Base-by-base conservation (phyloP, 2,329 filamentous ascomycete species). In the Myriosclerotinia scirpicola region DNA sequence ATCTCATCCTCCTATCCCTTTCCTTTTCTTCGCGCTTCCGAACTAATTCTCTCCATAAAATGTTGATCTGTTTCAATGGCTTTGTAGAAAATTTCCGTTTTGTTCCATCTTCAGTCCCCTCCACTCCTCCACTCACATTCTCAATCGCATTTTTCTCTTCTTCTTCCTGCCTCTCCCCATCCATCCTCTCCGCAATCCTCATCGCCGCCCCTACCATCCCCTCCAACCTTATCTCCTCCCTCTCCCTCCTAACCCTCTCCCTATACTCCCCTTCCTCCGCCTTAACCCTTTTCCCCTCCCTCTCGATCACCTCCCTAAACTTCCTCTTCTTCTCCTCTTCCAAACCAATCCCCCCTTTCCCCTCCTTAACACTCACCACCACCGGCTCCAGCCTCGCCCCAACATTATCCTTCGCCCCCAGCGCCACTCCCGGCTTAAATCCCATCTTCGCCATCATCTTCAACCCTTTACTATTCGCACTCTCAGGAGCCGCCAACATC, bases 401-500 rank as follows among this genome's bases (percentile, higher is more conserved):
- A n/a, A 75, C 69, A 36, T 79, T 78, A 11, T 79, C 79, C n/a
- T 82, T 80, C 72, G 85, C 87, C 1, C 95, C 95, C 3, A 98
- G 81, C 0, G 87, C 84, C 46, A 86, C 87, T 34, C 93, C 93
- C 26, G 86, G 82, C 67, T 87, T 89, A 80, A 96, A 99, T 0
- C 95, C 95, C 83, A 99, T 91, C 78, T 92, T 94, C 30, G 92
- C 90, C 93, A 99, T 97, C 92, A 99, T 97, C 71, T 91, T 87
- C 69, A 96, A 87, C 1, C 94, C 95, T 76, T 97, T 98, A 80
- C 89, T 96, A 73, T 84, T 85, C 60, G 86, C 83, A 20, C 84
- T 70, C 20, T 78, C 77, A 7, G 81, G 78, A 50, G 79, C 76
- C 26, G 88, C 85, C 8, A 97, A 81, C 59, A 95, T 82, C 6